Evolutionary conservation across 768 basidiomycete genomes (phyloP).

Genomic region (Postia placenta): DNA sequence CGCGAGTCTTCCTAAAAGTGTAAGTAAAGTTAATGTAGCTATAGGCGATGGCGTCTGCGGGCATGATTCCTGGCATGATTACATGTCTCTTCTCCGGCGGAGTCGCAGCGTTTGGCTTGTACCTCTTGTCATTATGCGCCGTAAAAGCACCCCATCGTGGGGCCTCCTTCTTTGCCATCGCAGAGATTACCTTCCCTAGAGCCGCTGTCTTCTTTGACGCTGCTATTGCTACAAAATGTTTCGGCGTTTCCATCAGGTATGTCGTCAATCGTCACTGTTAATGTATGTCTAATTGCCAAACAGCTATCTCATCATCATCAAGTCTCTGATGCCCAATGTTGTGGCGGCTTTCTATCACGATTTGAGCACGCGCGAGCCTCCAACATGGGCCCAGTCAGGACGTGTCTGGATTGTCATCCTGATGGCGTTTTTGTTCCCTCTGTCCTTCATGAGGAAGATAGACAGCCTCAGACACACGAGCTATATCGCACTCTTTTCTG

Average conservation of each 20-base stretch:
- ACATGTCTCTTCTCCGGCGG: constrained; percentile 80
- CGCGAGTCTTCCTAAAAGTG: neutral
- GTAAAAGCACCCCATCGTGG: constrained; percentile 65
- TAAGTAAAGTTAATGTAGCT: neutral
- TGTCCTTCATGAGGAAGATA: constrained; percentile 77
- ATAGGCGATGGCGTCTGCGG: constrained; percentile 86
- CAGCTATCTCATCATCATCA: constrained; percentile 88
- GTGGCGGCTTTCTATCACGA: constrained; percentile 78
- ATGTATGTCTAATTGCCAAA: neutral
- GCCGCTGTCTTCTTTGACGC: constrained; percentile 88
- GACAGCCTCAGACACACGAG: constrained; percentile 88
- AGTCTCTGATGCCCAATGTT: constrained; percentile 90
- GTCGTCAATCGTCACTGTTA: constrained; percentile 12
- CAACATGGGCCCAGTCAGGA: constrained; percentile 70
- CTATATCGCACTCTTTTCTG: constrained; percentile 86
- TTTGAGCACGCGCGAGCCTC: constrained; percentile 61
- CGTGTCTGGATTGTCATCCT: constrained; percentile 78
- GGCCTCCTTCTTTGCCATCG: constrained; percentile 78
- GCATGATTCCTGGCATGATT: constrained; percentile 83
- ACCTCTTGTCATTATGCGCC: constrained; percentile 83
- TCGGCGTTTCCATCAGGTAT: constrained; percentile 90
- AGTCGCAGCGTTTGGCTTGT: constrained; percentile 80
- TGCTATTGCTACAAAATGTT: constrained; percentile 94
- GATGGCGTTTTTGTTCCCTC: constrained; percentile 72
- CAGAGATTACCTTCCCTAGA: constrained; percentile 83